Percentiles rank a stretch among this genome's conserved stretches.
Evolutionary conservation across 2,329 filamentous ascomycete species (phyloP).

Genomic region (Penicillium sp.): DNA sequence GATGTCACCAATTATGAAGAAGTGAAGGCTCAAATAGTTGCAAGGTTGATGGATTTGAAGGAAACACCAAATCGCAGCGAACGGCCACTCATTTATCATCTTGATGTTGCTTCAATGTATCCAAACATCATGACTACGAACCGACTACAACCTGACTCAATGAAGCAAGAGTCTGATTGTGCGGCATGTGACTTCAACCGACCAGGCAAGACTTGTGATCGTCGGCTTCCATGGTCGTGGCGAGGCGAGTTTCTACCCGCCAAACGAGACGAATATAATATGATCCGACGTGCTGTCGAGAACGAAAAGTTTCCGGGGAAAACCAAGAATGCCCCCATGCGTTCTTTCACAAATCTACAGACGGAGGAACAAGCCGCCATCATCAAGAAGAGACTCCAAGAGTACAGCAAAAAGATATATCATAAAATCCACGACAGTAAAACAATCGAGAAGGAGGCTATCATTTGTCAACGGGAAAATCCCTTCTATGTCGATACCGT

Average conservation of each 20-base stretch:
- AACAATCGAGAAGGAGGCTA: slow-evolving; percentile 88
- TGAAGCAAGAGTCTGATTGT: slow-evolving; percentile 94
- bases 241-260: slow-evolving; percentile 94
- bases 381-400: slow-evolving; percentile 80
- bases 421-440: slow-evolving; percentile 97
- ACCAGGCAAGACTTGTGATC: slow-evolving; percentile 93
- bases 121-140: slow-evolving; percentile 99
- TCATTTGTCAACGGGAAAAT: slow-evolving; percentile 97
- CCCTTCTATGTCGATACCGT: slow-evolving; percentile 98
- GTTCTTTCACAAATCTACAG: slow-evolving; percentile 76
- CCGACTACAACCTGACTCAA: slow-evolving; percentile 94
- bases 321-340: slow-evolving; percentile 62
- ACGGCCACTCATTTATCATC: slow-evolving; percentile 88
- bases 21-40: slow-evolving; percentile 75
- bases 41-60: slow-evolving; percentile 68
- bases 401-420: slow-evolving; percentile 98
- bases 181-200: slow-evolving; percentile 98
- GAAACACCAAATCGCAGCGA: slow-evolving; percentile 80
- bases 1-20: slow-evolving; percentile 79
- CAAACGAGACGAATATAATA: slow-evolving; percentile 97
- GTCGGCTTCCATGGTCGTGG: slow-evolving; percentile 94
- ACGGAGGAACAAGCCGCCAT: slow-evolving; percentile 76
- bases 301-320: slow-evolving; percentile 90
- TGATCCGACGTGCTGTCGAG: slow-evolving; percentile 87
- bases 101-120: slow-evolving; percentile 99